Base-by-base conservation (phyloP, 1,284 basidiomycete genomes). In the Coniophora puteana region DNA sequence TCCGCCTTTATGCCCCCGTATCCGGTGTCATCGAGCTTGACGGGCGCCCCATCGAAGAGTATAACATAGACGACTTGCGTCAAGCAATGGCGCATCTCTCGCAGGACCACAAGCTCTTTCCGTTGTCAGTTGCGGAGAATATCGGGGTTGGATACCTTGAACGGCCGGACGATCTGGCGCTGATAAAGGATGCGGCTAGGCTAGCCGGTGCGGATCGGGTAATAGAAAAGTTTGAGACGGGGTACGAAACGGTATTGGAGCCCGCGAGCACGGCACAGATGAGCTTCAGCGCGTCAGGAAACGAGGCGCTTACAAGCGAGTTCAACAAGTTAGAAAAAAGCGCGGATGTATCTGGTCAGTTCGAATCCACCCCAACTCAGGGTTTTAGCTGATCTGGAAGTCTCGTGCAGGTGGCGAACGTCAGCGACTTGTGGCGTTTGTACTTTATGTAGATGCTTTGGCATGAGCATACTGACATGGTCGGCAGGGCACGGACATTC, bases 121-220 rank as follows among this genome's bases (percentile, higher is more conserved):
- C 73, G 0, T 49, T 76, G 3, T 62, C 67, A 0, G 47, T 74
- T 2, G 55, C 52, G 7, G 70, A 73, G 36, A 76, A 74, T 41
- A 71, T 76, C 23, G 69, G 62, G 2, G 52, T 77, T 1, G 74
- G 74, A 0, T n/a, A n/a, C n/a, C n/a, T n/a, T n/a, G n/a, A n/a
- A n/a, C n/a, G n/a, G n/a, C n/a, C n/a, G n/a, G n/a, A n/a, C n/a
- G n/a, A n/a, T n/a, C 30, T 40, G 1, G 52, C 54, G 3, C 54
- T 53, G 44, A 54, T 74, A 2, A 33, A 35, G 2, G 53, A 61
- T 11, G 70, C 74, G 5, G 61, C 65, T 5, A 40, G 51, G 38
- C 54, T 58, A 32, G 71, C 68, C 0, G 68, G 72, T 20, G 65
- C 71, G 4, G 51, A 55, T 8, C 55, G 49, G 4, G 46, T 71